Conservation (phyloP, 2,329 filamentous ascomycete species). For the Colletotrichum nymphaeae region DNA sequence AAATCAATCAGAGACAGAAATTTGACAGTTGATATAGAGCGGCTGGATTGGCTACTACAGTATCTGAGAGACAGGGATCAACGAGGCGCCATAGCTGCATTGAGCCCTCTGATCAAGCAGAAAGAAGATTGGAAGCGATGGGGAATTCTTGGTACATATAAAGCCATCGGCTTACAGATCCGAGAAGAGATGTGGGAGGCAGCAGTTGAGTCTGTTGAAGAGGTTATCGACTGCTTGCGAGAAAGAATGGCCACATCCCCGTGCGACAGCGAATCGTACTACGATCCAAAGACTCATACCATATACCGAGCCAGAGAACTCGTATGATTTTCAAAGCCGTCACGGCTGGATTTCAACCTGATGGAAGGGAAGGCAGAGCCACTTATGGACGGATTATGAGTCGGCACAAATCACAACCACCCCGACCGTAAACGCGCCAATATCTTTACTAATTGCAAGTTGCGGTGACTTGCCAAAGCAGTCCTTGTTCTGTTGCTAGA, state of each 20-base stretch:
- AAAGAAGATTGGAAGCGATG: background rate
- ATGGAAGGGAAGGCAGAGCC: background rate
- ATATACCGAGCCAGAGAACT: background rate
- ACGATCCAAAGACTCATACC: background rate
- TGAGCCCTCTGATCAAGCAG: background rate
- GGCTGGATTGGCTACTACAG: background rate
- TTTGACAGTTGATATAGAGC: background rate
- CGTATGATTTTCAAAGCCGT: rapidly evolving
- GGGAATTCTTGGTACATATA: background rate
- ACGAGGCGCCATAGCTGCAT: background rate
- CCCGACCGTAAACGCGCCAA: no score
- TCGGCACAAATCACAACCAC: no score
- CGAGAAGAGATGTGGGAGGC: slow-evolving; percentile 13
- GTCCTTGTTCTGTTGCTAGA: no score
- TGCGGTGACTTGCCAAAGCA: no score
- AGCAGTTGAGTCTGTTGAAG: slow-evolving; percentile 9
- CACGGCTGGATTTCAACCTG: background rate
- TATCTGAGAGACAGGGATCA: background rate
- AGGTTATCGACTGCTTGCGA: background rate
- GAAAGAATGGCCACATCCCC: slow-evolving; percentile 14
- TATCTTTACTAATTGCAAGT: no score
- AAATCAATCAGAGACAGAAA: background rate
- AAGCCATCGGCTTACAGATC: slow-evolving; percentile 8
- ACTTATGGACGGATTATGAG: background rate
- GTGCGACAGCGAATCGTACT: background rate